Percentiles rank a stretch among this genome's conserved stretches.
phyloP scores from a whole-genome alignment of 257 asterid species.

The Perilla frutescens region DNA sequence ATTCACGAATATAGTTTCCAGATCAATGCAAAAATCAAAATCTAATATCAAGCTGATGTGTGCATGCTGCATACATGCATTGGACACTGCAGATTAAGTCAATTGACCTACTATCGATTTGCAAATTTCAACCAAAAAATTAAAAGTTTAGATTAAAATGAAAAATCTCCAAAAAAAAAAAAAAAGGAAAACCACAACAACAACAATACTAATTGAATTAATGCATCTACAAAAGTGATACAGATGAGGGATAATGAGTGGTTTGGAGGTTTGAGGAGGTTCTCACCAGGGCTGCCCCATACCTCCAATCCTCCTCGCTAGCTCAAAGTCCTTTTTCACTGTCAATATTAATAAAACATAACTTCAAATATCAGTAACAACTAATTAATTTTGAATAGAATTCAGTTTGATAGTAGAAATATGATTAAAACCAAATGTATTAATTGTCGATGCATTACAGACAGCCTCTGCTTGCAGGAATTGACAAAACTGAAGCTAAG shows the following conservation, averaged over 20 bases:
- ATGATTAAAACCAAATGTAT: neutral
- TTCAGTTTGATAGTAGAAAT: too few species aligned
- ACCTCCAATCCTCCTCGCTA: slow-evolving; percentile 93
- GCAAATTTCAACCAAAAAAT: too few species aligned
- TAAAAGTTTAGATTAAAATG: too few species aligned
- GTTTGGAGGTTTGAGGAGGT: slow-evolving; percentile 29
- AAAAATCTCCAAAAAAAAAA: too few species aligned
- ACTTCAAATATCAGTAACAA: slow-evolving; percentile 19
- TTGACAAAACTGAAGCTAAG: slow-evolving; percentile 16
- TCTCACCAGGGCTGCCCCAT: slow-evolving; percentile 85
- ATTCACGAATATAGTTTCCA: too few species aligned
- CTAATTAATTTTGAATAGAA: too few species aligned
- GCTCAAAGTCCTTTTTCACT: slow-evolving; percentile 94
- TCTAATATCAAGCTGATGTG: neutral
- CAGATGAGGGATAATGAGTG: neutral
- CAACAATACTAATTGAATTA: neutral
- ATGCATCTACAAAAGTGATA: neutral
- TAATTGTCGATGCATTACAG: slow-evolving; percentile 18
- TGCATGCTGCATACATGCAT: neutral
- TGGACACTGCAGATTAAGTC: too few species aligned
- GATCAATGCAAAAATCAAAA: too few species aligned
- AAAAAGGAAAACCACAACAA: too few species aligned
- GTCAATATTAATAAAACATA: slow-evolving; percentile 30
- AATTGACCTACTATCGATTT: too few species aligned
- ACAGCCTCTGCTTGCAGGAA: neutral